Conservation (phyloP, 257 asterid species). For the Solanum peruvianum region DNA sequence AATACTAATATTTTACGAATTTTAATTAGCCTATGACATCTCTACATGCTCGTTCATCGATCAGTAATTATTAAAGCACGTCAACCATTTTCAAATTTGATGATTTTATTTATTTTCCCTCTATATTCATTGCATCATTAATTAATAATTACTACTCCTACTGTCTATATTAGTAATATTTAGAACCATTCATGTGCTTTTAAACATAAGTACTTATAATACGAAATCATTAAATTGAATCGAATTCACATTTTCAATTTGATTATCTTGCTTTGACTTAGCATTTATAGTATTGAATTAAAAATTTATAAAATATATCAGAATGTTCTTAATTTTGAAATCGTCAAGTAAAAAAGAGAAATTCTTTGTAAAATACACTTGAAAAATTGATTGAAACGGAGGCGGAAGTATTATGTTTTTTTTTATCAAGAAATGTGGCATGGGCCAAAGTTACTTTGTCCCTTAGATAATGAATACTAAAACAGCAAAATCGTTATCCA, state of each 20-base stretch:
- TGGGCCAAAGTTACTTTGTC: neutral
- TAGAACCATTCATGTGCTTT: neutral
- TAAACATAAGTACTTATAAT: neutral
- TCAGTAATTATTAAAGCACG: neutral
- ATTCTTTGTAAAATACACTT: no score
- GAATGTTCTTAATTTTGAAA: no score
- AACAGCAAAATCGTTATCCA: neutral
- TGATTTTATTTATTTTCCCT: neutral
- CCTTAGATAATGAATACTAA: neutral
- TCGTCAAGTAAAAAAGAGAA: no score
- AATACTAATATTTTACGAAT: neutral
- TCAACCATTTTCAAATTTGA: neutral
- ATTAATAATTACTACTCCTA: neutral
- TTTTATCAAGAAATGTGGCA: neutral
- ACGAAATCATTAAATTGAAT: neutral
- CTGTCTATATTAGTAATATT: neutral
- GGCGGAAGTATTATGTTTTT: neutral
- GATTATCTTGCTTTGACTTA: neutral
- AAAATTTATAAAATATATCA: rapidly evolving
- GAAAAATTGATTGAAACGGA: no score
- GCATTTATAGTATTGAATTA: no score
- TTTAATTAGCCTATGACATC: neutral
- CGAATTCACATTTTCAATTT: neutral
- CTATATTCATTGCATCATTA: neutral
- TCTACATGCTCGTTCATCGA: neutral